Evolutionary conservation across 805 yeast genomes (phyloP), one percentile per base, ranked within the genome.

Genomic region (Lachancea fermentati): DNA sequence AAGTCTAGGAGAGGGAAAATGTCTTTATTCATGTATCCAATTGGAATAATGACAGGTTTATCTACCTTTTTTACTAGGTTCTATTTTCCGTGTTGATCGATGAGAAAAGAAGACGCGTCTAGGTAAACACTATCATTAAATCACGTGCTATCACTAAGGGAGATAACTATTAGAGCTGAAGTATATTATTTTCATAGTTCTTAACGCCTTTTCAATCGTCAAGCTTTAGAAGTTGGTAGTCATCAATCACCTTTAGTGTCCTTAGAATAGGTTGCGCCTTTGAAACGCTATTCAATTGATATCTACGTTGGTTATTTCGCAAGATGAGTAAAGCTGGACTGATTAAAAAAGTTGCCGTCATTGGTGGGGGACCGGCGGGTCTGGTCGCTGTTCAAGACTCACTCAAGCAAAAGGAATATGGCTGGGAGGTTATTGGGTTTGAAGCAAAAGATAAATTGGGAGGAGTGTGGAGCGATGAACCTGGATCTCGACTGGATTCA

Each of bases 1-100:
- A 71, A 58, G 18, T 78, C 83, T n/a, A 81, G 66, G 4, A 79
- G 47, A 0, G 87, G 87, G 55, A 81, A 81, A 22, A 71, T 69
- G 48, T 76, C 82, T 22, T 58, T 60, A 31, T 61, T 63, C 55
- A 60, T 53, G 29, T 19, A 24, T 12, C 7, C 26, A 22, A 11
- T 11, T 11, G 7, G 26, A 7, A 22, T 22, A 11, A 22, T 22
- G 9, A 22, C 26, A 7, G 11, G 9, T 7, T 22, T 22, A 22
- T 22, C 26, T 22, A 11, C 26, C 11, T 11, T 22, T 22, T 7
- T 7, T 7, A 7, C 11, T 22, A 22, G 7, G 11, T 22, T 22
- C 26, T 22, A 7, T 7, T 22, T 22, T 22, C 7, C 26, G 11
- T 22, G 26, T 22, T 22, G 26, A 22, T 7, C 9, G 26, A 22